Evolutionary conservation across 495 filamentous ascomycete species (phyloP).

Genomic region (Aspergillus egyptiacus): DNA sequence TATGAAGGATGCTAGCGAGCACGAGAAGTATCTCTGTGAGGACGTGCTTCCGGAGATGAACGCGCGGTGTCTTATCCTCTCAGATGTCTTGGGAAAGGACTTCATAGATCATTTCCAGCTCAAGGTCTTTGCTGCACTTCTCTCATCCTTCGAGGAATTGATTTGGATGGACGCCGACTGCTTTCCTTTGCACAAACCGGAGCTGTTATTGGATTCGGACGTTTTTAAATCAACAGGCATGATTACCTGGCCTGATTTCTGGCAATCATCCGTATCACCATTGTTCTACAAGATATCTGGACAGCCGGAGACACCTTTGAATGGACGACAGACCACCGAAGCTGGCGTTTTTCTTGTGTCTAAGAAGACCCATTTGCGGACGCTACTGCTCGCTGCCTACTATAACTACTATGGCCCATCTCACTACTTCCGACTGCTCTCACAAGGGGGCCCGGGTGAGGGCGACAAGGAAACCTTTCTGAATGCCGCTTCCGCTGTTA

Average conservation of each 20-base stretch:
- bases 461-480: conserved; percentile 64
- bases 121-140: conserved; percentile 55
- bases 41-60: conserved; percentile 43
- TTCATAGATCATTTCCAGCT: conserved; percentile 49
- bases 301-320: conserved; percentile 35
- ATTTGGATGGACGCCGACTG: conserved; percentile 59
- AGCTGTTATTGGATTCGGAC: conserved; percentile 43
- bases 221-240: conserved; percentile 49
- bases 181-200: conserved; percentile 49
- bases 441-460: conserved; percentile 50
- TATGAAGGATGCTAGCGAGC: conserved; percentile 44
- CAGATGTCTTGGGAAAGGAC: conserved; percentile 37
- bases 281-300: conserved; percentile 50
- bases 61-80: conserved; percentile 47
- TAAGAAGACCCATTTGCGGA: conserved; percentile 47
- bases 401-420: conserved; percentile 58
- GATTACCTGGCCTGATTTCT: conserved; percentile 60
- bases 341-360: conserved; percentile 53
- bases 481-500: conserved; percentile 46
- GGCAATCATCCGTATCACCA: conserved; percentile 47
- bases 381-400: conserved; percentile 53
- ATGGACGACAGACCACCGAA: conserved; percentile 44
- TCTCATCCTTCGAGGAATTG: conserved; percentile 55
- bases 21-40: conserved; percentile 49
- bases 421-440: conserved; percentile 53